Evolutionary conservation across 2,329 filamentous ascomycete genomes (phyloP).

Genomic region (Apiospora aurea): DNA sequence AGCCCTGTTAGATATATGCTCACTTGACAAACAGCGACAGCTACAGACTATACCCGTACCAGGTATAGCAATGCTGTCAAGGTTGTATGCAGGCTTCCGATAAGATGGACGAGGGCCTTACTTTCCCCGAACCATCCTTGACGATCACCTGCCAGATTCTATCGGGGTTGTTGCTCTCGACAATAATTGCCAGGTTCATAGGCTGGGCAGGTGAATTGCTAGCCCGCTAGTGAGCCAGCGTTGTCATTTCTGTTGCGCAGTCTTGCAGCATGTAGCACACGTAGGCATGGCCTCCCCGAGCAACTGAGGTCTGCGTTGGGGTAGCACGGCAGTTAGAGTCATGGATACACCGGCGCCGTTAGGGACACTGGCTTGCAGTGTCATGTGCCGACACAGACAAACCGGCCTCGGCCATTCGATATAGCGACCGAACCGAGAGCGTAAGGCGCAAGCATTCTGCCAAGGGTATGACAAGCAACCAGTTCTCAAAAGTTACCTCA

Average conservation of each 20-base stretch:
- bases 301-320: neutral
- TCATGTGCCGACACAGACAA: neutral
- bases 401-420: neutral
- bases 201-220: neutral
- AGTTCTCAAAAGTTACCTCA: neutral
- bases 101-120: neutral
- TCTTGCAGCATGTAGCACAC: neutral
- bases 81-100: neutral
- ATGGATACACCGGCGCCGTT: neutral
- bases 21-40: neutral
- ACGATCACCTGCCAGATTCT: neutral
- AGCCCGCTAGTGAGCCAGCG: neutral
- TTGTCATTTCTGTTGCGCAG: neutral
- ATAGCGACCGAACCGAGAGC: neutral
- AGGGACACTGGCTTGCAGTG: neutral
- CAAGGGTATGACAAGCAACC: neutral
- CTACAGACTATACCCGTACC: neutral
- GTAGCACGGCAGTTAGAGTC: neutral
- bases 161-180: neutral
- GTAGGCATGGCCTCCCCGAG: neutral
- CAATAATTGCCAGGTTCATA: neutral
- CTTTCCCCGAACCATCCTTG: neutral
- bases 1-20: neutral
- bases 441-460: neutral
- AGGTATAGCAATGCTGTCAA: neutral